Percentiles rank a stretch among this genome's conserved stretches.
Conservation (phyloP, 2,329 filamentous ascomycete genomes). For the Trichoderma oligosporum region DNA sequence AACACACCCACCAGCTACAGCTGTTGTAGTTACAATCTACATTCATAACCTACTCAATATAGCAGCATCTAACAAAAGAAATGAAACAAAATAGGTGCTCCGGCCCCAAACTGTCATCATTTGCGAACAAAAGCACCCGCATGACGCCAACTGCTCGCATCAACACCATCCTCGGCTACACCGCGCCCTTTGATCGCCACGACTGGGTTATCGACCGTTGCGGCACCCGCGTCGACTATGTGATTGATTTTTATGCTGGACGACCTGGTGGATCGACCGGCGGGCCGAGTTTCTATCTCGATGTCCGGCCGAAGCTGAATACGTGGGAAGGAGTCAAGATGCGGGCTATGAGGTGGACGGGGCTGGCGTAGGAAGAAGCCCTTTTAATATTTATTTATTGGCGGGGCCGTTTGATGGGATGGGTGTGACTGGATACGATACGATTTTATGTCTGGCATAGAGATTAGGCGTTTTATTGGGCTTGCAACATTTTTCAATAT, state of each 20-base stretch:
- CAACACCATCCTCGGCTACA: slow-evolving; percentile 83
- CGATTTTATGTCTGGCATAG: neutral
- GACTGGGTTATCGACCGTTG: slow-evolving; percentile 97
- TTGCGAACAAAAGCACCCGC: slow-evolving; percentile 65
- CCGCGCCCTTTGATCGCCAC: slow-evolving; percentile 87
- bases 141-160: slow-evolving; percentile 80
- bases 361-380: slow-evolving; percentile 43
- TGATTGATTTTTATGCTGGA: slow-evolving; percentile 97
- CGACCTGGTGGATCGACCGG: slow-evolving; percentile 38
- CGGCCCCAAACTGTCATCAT: slow-evolving; percentile 78
- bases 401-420: rapidly evolving
- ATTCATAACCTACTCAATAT: neutral
- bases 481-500: neutral
- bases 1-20: neutral
- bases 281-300: slow-evolving; percentile 60
- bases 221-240: slow-evolving; percentile 80
- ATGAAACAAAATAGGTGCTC: slow-evolving; percentile 46
- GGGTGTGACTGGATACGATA: neutral
- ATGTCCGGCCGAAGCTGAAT: slow-evolving; percentile 66
- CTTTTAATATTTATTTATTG: too few species aligned
- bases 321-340: slow-evolving; percentile 66
- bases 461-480: slow-evolving; percentile 3
- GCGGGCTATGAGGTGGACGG: slow-evolving; percentile 51
- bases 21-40: too few species aligned
- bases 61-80: neutral